Percentiles rank a stretch among this genome's conserved stretches.
These are phyloP conservation scores for Graphiopsis chlorocephala DNA, from an alignment of 2,329 filamentous ascomycete species.

Conservation along the genomic window DNA sequence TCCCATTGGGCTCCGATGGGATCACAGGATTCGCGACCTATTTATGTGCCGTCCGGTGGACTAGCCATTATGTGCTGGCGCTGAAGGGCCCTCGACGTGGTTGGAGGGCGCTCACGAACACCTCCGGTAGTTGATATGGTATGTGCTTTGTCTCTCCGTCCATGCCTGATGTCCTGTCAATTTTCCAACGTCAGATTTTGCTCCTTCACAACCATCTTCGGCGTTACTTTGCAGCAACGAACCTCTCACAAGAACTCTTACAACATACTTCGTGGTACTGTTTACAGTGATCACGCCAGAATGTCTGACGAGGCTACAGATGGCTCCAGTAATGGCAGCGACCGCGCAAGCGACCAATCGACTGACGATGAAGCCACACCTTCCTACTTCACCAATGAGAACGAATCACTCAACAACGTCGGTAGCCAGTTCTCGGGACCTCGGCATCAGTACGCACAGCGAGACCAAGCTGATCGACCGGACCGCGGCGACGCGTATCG, in stretches of 20 bases:
- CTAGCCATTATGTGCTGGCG: neutral
- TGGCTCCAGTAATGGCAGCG: neutral
- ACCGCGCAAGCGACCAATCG: neutral
- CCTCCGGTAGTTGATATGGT: neutral
- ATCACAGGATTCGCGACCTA: neutral
- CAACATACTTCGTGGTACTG: neutral
- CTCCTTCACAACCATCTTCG: neutral
- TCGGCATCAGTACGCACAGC: neutral
- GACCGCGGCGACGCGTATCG: neutral
- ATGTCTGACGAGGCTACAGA: neutral
- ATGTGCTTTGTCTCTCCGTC: neutral
- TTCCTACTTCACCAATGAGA: neutral
- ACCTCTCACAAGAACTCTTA: neutral
- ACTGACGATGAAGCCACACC: neutral
- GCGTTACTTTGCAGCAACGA: neutral
- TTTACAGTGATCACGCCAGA: neutral
- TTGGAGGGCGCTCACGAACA: neutral
- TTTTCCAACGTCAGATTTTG: neutral
- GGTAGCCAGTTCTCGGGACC: neutral
- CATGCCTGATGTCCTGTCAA: neutral
- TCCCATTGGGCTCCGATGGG: neutral
- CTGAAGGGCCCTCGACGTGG: neutral
- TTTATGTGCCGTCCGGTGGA: neutral
- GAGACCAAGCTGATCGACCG: neutral
- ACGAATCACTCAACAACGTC: neutral